Conservation (phyloP, 331 rosid genomes). For the Malus hybrid region DNA sequence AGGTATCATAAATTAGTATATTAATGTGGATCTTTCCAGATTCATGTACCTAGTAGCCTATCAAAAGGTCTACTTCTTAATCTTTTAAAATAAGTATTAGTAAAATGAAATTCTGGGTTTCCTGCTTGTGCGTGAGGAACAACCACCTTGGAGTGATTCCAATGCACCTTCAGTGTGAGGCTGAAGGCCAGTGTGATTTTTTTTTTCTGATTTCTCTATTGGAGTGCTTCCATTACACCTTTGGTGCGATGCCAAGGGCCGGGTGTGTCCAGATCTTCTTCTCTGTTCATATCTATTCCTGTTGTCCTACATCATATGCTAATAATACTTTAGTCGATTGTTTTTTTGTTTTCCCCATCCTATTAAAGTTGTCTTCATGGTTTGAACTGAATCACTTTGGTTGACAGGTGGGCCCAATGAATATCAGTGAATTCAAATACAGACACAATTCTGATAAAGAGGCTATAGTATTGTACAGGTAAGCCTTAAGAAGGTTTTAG, state of each 20-base stretch:
- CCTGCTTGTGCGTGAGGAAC: not conserved
- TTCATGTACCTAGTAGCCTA: not conserved
- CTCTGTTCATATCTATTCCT: not conserved
- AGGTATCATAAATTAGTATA: no score
- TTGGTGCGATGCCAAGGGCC: not conserved
- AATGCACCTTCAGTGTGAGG: not conserved
- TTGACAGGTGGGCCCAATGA: slow-evolving; percentile 72
- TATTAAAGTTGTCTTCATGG: not conserved
- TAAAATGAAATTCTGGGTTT: not conserved
- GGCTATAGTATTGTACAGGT: slow-evolving; percentile 89
- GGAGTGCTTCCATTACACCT: not conserved
- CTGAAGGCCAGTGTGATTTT: no score
- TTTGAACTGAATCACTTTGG: slow-evolving; percentile 12
- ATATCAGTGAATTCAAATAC: slow-evolving; percentile 88
- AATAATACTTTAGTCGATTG: not conserved
- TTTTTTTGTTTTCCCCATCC: not conserved
- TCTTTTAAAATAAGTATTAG: not conserved
- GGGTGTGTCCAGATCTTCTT: not conserved
- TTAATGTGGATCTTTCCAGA: not conserved
- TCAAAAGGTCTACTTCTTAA: not conserved
- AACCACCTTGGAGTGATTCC: not conserved
- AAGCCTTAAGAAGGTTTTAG: not conserved
- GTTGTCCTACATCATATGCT: not conserved
- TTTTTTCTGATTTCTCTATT: no score
- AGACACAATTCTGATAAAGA: slow-evolving; percentile 51